Percentiles rank a stretch among this genome's conserved stretches.
phyloP scores from a whole-genome alignment of 2,329 filamentous ascomycete genomes.

The Colletotrichum spaethianum region DNA sequence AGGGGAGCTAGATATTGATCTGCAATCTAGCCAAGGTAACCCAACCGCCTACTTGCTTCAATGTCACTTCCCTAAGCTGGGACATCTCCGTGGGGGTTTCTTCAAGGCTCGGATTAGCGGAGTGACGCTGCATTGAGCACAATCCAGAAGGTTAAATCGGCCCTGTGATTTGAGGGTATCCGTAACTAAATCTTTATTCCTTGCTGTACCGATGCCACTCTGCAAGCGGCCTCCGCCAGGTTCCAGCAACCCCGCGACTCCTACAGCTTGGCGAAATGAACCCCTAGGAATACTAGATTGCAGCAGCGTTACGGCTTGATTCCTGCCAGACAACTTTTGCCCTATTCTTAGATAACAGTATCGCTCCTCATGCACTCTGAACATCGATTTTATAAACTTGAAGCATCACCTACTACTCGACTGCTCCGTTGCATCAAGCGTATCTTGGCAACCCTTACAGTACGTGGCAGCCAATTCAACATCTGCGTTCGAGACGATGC shows the following conservation, averaged over 20 bases:
- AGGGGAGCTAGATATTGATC: constrained; percentile 36
- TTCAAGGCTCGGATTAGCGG: not conserved
- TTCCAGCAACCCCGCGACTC: constrained; percentile 16
- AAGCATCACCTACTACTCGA: not conserved
- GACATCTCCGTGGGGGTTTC: constrained; percentile 3
- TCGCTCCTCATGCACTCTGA: not conserved
- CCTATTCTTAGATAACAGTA: not conserved
- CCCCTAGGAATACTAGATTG: not conserved
- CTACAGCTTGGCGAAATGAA: constrained; percentile 28
- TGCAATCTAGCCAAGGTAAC: constrained; percentile 22
- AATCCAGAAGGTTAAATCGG: constrained; percentile 39
- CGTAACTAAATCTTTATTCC: constrained; percentile 1
- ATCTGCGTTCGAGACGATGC: not conserved
- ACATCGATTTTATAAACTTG: not conserved
- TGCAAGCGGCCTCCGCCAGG: constrained; percentile 21
- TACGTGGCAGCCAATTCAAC: not conserved
- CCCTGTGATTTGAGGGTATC: constrained; percentile 24
- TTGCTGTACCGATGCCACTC: constrained; percentile 16
- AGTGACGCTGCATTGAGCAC: constrained; percentile 3
- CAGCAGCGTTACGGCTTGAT: constrained; percentile 20
- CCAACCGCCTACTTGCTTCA: constrained; percentile 5
- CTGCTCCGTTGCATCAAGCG: not conserved
- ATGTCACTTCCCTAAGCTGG: not conserved
- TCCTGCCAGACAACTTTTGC: constrained; percentile 53
- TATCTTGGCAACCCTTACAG: not conserved